phyloP scores from a whole-genome alignment of 163 green algal species.

The Scenedesmus sp. region DNA sequence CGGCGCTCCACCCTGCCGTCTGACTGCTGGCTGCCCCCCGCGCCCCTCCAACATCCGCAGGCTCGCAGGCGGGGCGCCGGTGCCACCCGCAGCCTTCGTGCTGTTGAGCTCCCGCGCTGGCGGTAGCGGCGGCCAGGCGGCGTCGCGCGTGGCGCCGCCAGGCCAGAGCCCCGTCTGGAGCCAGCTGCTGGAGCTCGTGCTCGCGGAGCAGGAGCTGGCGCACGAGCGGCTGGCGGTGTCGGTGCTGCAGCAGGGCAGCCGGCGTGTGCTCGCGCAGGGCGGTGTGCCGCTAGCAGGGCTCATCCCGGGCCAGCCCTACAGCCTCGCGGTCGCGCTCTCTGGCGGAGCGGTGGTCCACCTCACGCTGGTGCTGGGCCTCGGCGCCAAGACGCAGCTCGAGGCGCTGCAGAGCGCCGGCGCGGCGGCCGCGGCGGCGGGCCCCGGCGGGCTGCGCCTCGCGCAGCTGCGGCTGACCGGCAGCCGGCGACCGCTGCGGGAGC shows the following conservation, averaged over 20 bases:
- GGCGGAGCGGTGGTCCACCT: slow-evolving; percentile 12
- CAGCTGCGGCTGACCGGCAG: slow-evolving; percentile 3
- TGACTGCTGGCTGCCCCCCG: too few species aligned
- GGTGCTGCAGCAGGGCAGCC: background rate
- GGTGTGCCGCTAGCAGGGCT: slow-evolving; percentile 12
- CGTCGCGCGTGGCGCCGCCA: background rate
- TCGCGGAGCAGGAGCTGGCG: slow-evolving; percentile 6
- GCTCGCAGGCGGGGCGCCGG: too few species aligned
- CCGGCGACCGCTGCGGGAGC: background rate
- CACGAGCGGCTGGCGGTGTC: slow-evolving; percentile 20
- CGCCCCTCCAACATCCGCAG: too few species aligned
- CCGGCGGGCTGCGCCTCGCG: background rate
- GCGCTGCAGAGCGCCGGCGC: slow-evolving; percentile 22
- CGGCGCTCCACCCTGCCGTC: too few species aligned
- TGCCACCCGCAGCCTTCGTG: too few species aligned
- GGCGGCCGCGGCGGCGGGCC: background rate
- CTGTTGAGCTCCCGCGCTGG: too few species aligned
- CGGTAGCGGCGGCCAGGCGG: slow-evolving; percentile 27
- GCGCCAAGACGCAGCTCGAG: slow-evolving; percentile 29
- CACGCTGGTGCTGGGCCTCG: slow-evolving; percentile 28
- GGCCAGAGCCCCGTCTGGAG: slow-evolving; percentile 27
- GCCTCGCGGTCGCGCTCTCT: slow-evolving; percentile 18
- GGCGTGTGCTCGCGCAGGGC: slow-evolving; percentile 22
- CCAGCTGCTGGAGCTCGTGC: slow-evolving; percentile 23
- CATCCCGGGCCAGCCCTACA: slow-evolving; percentile 37